These are phyloP conservation scores for Filobasidium floriforme DNA, from an alignment of 768 basidiomycete genomes.

Conservation along the genomic window DNA sequence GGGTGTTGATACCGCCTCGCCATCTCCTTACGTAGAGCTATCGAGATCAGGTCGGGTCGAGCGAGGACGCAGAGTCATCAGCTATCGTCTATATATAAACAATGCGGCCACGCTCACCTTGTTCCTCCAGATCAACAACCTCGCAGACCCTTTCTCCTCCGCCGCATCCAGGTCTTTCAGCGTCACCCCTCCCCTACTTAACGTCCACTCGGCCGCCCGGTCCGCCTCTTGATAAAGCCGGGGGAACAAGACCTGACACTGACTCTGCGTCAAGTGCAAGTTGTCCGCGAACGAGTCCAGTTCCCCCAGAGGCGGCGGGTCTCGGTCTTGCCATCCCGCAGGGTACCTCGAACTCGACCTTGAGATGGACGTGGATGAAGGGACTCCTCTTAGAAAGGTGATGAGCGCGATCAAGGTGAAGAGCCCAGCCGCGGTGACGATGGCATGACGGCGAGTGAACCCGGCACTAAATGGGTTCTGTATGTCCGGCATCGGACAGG, in stretches of 20 bases:
- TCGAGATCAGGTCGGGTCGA: background rate
- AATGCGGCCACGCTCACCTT: conserved; percentile 19
- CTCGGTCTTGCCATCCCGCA: too few species aligned
- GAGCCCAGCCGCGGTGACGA: too few species aligned
- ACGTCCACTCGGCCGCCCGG: conserved; percentile 26
- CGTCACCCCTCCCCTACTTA: conserved; percentile 23
- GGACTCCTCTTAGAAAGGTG: too few species aligned
- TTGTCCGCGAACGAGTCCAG: conserved; percentile 13
- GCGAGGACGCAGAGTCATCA: background rate
- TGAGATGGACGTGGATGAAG: too few species aligned
- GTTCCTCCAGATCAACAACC: conserved; percentile 28
- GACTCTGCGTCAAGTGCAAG: conserved; percentile 19
- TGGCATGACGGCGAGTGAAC: too few species aligned
- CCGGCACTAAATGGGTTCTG: too few species aligned
- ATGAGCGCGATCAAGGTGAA: too few species aligned
- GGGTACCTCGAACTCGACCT: too few species aligned
- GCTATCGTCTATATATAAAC: background rate
- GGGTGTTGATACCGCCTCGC: conserved; percentile 26
- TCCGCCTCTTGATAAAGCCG: conserved; percentile 31
- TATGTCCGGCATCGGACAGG: too few species aligned
- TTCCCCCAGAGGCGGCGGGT: too few species aligned
- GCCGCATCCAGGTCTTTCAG: conserved; percentile 27
- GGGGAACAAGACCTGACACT: conserved; percentile 27
- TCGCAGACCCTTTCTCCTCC: conserved; percentile 26
- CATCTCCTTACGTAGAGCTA: conserved; percentile 32